These are phyloP conservation scores for Ballota nigra DNA, from an alignment of 257 asterid species.

Conservation along the genomic window DNA sequence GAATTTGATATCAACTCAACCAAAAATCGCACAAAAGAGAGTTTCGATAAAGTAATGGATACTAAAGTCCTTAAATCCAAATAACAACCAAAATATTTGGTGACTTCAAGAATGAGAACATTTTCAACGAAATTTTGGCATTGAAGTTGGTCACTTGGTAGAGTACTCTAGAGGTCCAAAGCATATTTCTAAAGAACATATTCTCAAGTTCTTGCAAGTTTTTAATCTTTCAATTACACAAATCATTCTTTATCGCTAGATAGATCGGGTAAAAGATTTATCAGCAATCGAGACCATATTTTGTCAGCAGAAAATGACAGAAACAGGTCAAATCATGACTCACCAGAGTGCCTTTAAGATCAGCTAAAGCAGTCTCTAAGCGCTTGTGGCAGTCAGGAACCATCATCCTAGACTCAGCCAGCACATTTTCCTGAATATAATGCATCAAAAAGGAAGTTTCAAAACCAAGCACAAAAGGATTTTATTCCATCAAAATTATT, in stretches of 20 bases:
- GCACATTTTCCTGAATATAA: slow-evolving; percentile 68
- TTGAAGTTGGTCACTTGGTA: background rate
- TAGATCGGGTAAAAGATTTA: background rate
- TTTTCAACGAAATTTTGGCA: background rate
- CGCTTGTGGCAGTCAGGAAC: slow-evolving; percentile 92
- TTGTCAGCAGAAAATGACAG: background rate
- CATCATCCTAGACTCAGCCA: slow-evolving; percentile 97
- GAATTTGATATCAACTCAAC: background rate
- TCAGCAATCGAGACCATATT: slow-evolving; percentile 1
- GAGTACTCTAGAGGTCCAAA: background rate
- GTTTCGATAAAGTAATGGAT: background rate
- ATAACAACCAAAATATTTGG: background rate
- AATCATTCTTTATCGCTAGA: background rate
- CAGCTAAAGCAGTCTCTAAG: slow-evolving; percentile 69
- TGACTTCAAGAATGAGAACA: background rate
- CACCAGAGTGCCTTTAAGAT: slow-evolving; percentile 76
- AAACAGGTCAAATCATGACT: slow-evolving; percentile 11
- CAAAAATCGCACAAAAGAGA: background rate
- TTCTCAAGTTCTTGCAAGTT: slow-evolving; percentile 2
- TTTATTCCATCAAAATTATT: background rate
- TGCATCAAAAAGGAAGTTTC: background rate
- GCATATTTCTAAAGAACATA: background rate
- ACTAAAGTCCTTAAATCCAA: background rate
- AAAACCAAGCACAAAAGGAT: slow-evolving; percentile 9
- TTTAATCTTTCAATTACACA: background rate